Base-by-base conservation (phyloP, 805 yeast genomes). In the Ogataea chonburiensis region DNA sequence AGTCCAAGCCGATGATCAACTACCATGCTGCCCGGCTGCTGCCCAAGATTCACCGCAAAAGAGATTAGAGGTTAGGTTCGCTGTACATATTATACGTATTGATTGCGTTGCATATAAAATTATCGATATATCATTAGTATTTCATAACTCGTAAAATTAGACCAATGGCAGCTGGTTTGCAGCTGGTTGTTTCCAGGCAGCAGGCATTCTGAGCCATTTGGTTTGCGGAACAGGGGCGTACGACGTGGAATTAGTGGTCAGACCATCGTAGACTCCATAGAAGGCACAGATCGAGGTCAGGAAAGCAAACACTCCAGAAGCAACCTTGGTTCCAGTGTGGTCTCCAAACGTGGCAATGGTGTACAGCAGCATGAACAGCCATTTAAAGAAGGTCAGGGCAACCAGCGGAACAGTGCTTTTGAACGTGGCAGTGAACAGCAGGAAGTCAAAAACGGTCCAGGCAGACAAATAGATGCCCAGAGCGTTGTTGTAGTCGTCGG, bases 11-110 rank as follows among this genome's bases (percentile, higher is more conserved):
- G 28, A 66, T 77, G 17, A 62, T 72, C 45, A 75, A 75, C 57
- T 75, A 73, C 56, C 80, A 76, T 50, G 77, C 81, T 18, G 60
- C 70, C 9, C 68, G 81, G 53, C 62, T 76, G 47, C 63, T 73
- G 45, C 78, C 79, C 17, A 75, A 72, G 60, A 71, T 76, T 44
- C 73, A 72, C 56, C 56, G 60, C 47, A 53, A 56, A 38, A 53
- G 43, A 27, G 47, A 55, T 21, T 8, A 21, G 11, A 21, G 25
- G 11, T 18, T 16, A 7, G 18, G 27, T 20, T 14, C 37, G 34
- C 41, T 43, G 47, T 43, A 43, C 30, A 42, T 43, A 42, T 19
- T 13, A 16, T 17, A 19, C 25, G 29, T 24, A 18, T 29, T 17
- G 28, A 35, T n/a, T 24, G 18, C 34, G 20, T 25, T 17, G 28